Evolutionary conservation across 2,329 filamentous ascomycete species (phyloP).

Genomic region (Exophiala sp.): DNA sequence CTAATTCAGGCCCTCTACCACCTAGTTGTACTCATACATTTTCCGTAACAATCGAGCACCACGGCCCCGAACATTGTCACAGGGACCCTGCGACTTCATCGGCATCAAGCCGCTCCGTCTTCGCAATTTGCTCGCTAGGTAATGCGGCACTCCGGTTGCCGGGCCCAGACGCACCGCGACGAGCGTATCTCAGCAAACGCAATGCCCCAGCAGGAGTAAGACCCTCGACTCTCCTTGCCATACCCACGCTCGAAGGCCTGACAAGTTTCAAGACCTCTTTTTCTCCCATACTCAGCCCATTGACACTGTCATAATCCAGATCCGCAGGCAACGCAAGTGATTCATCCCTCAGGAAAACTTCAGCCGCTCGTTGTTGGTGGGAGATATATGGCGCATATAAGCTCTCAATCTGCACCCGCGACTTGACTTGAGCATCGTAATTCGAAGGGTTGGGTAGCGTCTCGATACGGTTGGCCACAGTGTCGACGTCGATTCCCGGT

Average conservation of each 20-base stretch:
- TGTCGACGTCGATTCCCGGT: constrained; percentile 51
- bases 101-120: constrained; percentile 3
- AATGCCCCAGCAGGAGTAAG: constrained; percentile 45
- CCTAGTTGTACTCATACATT: not conserved
- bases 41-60: not conserved
- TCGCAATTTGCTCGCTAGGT: not conserved
- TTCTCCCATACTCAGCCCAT: constrained; percentile 75
- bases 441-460: constrained; percentile 35
- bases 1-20: not conserved
- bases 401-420: constrained; percentile 72
- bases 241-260: constrained; percentile 76
- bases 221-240: constrained; percentile 82
- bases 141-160: not conserved
- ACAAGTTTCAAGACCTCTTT: constrained; percentile 62
- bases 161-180: constrained; percentile 19
- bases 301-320: constrained; percentile 67
- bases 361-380: constrained; percentile 62
- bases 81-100: constrained; percentile 1
- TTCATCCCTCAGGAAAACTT: constrained; percentile 70
- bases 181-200: constrained; percentile 40
- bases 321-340: constrained; percentile 63
- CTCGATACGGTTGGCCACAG: constrained; percentile 44
- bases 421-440: constrained; percentile 56
- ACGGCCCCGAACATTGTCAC: constrained; percentile 2
- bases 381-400: constrained; percentile 80